Evolutionary conservation across 305 asterid species (phyloP).

Genomic region (Euphrasia arctica): DNA sequence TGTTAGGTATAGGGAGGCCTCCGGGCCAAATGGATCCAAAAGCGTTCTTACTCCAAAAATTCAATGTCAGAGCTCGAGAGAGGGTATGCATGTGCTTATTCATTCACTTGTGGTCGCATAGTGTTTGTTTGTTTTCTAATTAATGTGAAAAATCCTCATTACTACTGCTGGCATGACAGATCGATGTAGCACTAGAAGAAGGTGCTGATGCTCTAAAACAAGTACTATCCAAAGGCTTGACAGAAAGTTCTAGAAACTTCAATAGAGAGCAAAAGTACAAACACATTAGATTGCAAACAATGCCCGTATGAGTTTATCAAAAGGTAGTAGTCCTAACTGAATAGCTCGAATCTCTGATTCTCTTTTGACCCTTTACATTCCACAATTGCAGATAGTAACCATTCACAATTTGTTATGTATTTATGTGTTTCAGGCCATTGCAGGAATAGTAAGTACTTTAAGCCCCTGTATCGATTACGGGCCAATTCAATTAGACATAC

Average conservation of each 20-base stretch:
- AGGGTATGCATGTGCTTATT: conserved; percentile 47
- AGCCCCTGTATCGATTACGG: too few relatives aligned
- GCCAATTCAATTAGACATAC: too few relatives aligned
- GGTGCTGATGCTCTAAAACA: conserved; percentile 66
- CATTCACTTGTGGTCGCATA: not conserved
- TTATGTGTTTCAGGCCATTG: too few relatives aligned
- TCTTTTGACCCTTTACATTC: too few relatives aligned
- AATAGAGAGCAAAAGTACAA: conserved; percentile 80
- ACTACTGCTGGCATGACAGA: conserved; percentile 40
- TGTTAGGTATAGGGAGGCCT: conserved; percentile 83
- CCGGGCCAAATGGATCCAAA: conserved; percentile 99
- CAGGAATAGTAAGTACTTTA: too few relatives aligned
- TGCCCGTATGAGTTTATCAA: conserved; percentile 45
- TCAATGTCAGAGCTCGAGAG: conserved; percentile 73
- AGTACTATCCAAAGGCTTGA: conserved; percentile 66
- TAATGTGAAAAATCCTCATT: conserved; percentile 8
- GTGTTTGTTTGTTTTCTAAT: too few relatives aligned
- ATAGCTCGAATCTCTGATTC: conserved; percentile 3
- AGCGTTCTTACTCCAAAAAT: conserved; percentile 89
- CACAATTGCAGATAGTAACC: conserved; percentile 1
- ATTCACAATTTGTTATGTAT: not conserved
- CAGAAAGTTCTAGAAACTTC: conserved; percentile 70
- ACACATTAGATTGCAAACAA: conserved; percentile 65
- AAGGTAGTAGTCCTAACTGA: conserved; percentile 27
- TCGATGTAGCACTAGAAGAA: conserved; percentile 71